phyloP scores from a whole-genome alignment of 768 basidiomycete genomes.

The Fistulinella prunicolor region DNA sequence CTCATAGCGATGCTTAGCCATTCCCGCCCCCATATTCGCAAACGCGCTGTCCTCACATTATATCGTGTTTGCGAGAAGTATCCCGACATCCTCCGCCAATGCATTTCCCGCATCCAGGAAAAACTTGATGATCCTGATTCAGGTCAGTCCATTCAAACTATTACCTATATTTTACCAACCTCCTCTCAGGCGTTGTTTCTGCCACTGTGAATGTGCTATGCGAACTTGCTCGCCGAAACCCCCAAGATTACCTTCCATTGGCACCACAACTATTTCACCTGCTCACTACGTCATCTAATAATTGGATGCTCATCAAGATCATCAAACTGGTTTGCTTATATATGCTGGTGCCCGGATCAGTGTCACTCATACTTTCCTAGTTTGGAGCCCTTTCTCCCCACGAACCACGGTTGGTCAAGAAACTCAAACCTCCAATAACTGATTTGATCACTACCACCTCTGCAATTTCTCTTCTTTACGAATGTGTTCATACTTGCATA shows the following conservation, averaged over 20 bases:
- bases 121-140: slow-evolving; percentile 77
- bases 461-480: slow-evolving; percentile 93
- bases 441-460: slow-evolving; percentile 94
- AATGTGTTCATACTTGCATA: slow-evolving; percentile 98
- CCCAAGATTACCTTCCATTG: slow-evolving; percentile 75
- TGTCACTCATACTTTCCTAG: slow-evolving; percentile 39
- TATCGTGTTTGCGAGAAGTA: slow-evolving; percentile 80
- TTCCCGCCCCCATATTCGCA: slow-evolving; percentile 83
- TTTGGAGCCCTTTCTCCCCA: slow-evolving; percentile 91
- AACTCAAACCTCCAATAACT: slow-evolving; percentile 90
- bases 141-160: slow-evolving; percentile 37
- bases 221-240: slow-evolving; percentile 81
- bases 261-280: slow-evolving; percentile 94
- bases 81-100: slow-evolving; percentile 70
- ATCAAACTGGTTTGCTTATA: slow-evolving; percentile 78
- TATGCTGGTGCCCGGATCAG: not conserved
- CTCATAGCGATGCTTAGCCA: slow-evolving; percentile 85
- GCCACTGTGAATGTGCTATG: slow-evolving; percentile 93
- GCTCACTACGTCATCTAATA: slow-evolving; percentile 91
- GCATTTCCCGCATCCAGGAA: slow-evolving; percentile 70
- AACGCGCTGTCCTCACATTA: slow-evolving; percentile 82
- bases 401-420: slow-evolving; percentile 91
- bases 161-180: not conserved
- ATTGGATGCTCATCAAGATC: slow-evolving; percentile 99
- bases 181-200: slow-evolving; percentile 74